Conservation (phyloP, 164 flowering plant species). For the Pachysandra terminalis region DNA sequence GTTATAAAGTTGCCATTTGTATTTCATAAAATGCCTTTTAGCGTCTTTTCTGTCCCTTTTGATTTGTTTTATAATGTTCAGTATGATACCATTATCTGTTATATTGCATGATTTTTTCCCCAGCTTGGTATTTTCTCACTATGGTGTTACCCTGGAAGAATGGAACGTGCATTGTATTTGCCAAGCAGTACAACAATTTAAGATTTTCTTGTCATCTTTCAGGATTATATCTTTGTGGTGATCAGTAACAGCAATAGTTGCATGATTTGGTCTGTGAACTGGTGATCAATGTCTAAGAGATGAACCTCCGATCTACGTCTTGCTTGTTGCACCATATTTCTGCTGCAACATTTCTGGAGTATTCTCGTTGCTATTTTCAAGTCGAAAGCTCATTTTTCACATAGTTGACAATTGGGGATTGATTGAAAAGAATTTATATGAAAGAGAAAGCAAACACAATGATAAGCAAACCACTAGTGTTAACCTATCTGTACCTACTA, state of each 20-base stretch:
- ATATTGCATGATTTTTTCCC: no score
- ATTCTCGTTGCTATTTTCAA: constrained; percentile 1
- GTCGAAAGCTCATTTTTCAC: constrained; percentile 4
- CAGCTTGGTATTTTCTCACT: no score
- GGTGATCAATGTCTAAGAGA: neutral
- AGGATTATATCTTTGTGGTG: constrained; percentile 1
- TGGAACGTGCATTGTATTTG: neutral
- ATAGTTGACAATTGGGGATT: constrained; percentile 9
- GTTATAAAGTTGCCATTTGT: no score
- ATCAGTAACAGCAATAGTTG: neutral
- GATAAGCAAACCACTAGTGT: constrained; percentile 58
- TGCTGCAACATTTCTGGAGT: constrained; percentile 1
- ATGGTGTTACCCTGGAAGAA: no score
- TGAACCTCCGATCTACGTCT: neutral
- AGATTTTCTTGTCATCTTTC: constrained; percentile 7
- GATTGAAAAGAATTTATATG: neutral
- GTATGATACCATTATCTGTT: no score
- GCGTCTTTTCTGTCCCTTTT: no score
- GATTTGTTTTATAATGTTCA: no score
- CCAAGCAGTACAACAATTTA: neutral
- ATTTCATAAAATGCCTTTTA: no score
- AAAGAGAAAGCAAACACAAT: constrained; percentile 29
- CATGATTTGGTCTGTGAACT: neutral
- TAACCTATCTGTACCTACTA: constrained; percentile 77
- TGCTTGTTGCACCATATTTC: neutral